Percentiles rank a stretch among this genome's conserved stretches.
Evolutionary conservation across 2,329 filamentous ascomycete species (phyloP).

Genomic region (Phyllosticta capitalensis): DNA sequence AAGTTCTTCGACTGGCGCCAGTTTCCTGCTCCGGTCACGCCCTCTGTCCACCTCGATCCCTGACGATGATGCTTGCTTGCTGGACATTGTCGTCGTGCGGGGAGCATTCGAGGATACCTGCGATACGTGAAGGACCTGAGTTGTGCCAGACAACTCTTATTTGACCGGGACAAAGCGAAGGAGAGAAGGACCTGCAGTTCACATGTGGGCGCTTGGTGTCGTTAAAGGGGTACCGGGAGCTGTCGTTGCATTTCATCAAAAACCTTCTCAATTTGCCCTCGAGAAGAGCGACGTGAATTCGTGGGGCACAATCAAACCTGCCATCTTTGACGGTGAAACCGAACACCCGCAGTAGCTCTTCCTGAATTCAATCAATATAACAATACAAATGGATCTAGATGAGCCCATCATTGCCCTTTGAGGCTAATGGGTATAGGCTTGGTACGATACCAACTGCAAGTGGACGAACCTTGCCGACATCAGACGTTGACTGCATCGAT

Average conservation of each 20-base stretch:
- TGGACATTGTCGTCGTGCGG: background rate
- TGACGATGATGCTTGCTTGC: background rate
- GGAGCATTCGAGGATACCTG: background rate
- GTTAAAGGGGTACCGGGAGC: background rate
- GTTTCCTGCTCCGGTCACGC: background rate
- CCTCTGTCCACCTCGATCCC: background rate
- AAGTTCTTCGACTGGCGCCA: background rate
- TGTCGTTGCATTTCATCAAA: background rate
- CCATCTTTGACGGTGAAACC: background rate
- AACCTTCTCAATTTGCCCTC: background rate
- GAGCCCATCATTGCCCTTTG: background rate
- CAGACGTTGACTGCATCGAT: background rate
- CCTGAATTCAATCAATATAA: background rate
- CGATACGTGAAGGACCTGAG: background rate
- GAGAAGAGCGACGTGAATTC: background rate
- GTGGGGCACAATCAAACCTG: background rate
- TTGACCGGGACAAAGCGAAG: background rate
- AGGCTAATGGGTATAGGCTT: background rate
- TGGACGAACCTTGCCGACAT: background rate
- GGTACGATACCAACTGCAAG: background rate
- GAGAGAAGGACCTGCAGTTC: background rate
- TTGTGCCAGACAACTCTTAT: background rate
- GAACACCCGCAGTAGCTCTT: background rate
- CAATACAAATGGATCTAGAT: background rate
- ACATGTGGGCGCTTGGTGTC: background rate